Evolutionary conservation across 441 rosid species (phyloP), one percentile per base, ranked within the genome.

Genomic region (Brassica balearica): DNA sequence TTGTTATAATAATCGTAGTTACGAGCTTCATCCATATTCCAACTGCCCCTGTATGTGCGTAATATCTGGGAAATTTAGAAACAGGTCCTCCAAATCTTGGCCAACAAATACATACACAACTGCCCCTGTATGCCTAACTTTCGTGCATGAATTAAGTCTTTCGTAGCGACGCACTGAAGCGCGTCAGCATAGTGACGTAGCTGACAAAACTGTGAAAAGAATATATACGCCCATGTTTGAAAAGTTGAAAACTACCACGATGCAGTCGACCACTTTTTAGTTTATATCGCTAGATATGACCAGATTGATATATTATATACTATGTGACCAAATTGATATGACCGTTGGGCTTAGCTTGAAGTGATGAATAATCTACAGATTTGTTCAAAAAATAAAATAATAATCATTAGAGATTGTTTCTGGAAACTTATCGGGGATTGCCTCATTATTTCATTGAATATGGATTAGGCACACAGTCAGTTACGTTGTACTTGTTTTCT

Each of bases 301-400:
- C 41, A 58, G 27, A 53, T 53, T 27, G 29, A 11, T 68, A 8
- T 67, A 15, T 43, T 12, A 43, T 64, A 65, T 3, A 29, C 34
- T 3, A n/a, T 74, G 56, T 67, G 65, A 66, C 58, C 68, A 6
- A 14, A 53, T 53, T 15, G 22, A 41, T 43, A 68, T n/a, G 70
- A 76, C 75, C 36, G 20, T 62, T 76, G 56, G 27, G 56, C 2
- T 19, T 11, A 22, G 58, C 70, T 68, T 46, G 74, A 27, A 48
- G 69, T 48, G 64, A 34, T 51, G 69, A 70, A 38, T 14, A 76
- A 65, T 68, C 69, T 63, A 8, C 65, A 53, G 75, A 23, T n/a
- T 51, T 51, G 56, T 48, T 48, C 55, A n/a, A 48, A 46, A 46
- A 48, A 48, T 12, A 48, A 48, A 48, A 46, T 46, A 48, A n/a